Evolutionary conservation across 805 yeast genomes (phyloP).

Genomic region (Nakazawaea holstii): DNA sequence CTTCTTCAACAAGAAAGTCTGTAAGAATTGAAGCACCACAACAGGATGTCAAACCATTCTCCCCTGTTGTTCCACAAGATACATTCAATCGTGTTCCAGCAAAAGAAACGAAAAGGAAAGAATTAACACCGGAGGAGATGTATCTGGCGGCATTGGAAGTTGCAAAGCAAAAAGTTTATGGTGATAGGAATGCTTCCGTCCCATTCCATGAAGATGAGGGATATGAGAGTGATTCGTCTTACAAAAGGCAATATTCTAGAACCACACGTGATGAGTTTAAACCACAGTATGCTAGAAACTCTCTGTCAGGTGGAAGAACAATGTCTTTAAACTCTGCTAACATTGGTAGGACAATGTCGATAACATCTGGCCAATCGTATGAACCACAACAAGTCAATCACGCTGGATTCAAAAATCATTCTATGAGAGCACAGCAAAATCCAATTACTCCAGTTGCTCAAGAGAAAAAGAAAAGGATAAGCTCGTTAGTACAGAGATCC

Average conservation of each 20-base stretch:
- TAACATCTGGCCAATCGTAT: slow-evolving; percentile 5
- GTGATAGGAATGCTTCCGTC: slow-evolving; percentile 19
- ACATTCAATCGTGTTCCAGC: not conserved
- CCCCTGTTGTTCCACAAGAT: not conserved
- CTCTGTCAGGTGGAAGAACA: slow-evolving; percentile 9
- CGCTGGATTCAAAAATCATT: slow-evolving; percentile 23
- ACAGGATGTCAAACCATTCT: not conserved
- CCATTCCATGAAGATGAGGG: slow-evolving; percentile 5
- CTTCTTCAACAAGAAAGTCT: slow-evolving; percentile 11
- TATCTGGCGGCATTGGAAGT: slow-evolving; percentile 50
- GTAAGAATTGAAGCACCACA: slow-evolving; percentile 7
- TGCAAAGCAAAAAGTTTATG: slow-evolving; percentile 54
- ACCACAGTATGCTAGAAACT: not conserved
- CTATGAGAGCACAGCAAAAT: slow-evolving; percentile 20
- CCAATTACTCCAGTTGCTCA: slow-evolving; percentile 10
- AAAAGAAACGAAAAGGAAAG: not conserved
- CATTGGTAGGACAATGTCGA: slow-evolving; percentile 11
- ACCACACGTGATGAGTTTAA: not conserved
- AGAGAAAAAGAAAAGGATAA: slow-evolving; percentile 15
- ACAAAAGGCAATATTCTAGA: slow-evolving; percentile 1
- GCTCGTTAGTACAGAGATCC: not conserved
- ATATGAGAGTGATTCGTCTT: slow-evolving; percentile 9
- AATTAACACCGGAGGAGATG: slow-evolving; percentile 42
- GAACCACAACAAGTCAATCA: slow-evolving; percentile 11
- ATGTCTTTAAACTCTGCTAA: slow-evolving; percentile 9